Conservation (phyloP, 192 early-diverging fungal genomes). For the Coemansia sp. region DNA sequence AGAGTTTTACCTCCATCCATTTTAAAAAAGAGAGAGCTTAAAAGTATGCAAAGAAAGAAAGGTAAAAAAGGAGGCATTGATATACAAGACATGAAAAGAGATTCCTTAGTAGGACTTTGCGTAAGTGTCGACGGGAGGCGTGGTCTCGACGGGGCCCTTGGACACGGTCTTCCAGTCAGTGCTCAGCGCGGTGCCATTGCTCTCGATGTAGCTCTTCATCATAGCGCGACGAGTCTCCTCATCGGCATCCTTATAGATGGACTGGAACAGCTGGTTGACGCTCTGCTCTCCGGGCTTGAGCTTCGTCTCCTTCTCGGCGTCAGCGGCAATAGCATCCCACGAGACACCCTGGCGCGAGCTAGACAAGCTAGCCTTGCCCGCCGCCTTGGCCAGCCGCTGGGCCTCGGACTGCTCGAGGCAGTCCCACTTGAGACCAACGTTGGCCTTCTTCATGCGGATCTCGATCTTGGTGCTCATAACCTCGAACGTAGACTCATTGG, state of each 20-base stretch:
- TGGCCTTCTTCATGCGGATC: constrained; percentile 81
- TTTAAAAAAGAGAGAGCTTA: background rate
- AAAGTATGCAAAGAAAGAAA: background rate
- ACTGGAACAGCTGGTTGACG: constrained; percentile 90
- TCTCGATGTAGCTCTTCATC: constrained; percentile 98
- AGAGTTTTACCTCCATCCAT: background rate
- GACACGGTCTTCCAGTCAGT: constrained; percentile 97
- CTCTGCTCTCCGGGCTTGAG: constrained; percentile 90
- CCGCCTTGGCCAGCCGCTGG: constrained; percentile 35
- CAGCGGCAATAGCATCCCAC: constrained; percentile 82
- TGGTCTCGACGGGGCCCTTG: constrained; percentile 79
- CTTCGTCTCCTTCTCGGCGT: constrained; percentile 74
- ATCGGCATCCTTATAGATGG: constrained; percentile 89
- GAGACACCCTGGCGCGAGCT: constrained; percentile 67
- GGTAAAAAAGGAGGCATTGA: background rate
- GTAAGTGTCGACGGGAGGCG: constrained; percentile 91
- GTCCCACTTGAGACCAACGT: constrained; percentile 82
- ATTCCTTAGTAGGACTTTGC: constrained; percentile 68
- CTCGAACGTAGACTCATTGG: constrained; percentile 69
- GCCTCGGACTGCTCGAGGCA: constrained; percentile 63
- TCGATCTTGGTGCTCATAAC: constrained; percentile 96
- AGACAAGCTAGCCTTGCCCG: constrained; percentile 52
- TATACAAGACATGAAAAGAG: background rate
- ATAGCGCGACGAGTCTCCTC: constrained; percentile 89
- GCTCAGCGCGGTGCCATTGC: constrained; percentile 90